phyloP scores from a whole-genome alignment of 495 filamentous ascomycete genomes.

The Xylaria grammica region DNA sequence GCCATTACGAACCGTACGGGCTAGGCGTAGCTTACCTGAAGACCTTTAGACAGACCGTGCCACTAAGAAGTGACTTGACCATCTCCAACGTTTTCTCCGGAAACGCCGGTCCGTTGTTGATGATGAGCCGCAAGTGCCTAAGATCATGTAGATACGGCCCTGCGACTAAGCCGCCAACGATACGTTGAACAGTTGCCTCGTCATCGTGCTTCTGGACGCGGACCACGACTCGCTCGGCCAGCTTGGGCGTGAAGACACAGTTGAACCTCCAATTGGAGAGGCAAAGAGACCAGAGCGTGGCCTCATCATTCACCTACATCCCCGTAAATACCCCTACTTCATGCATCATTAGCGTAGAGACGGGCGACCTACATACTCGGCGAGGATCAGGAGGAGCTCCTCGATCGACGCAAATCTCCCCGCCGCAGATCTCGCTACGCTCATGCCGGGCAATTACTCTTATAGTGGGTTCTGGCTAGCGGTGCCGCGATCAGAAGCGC shows the following conservation, averaged over 20 bases:
- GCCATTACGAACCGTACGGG: background rate
- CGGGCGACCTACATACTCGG: conserved; percentile 4
- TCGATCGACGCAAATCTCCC: conserved; percentile 16
- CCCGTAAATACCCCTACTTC: background rate
- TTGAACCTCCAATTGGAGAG: conserved; percentile 11
- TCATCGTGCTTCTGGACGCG: conserved; percentile 1
- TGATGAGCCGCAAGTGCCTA: background rate
- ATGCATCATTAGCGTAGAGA: background rate
- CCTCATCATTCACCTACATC: background rate
- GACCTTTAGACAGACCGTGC: background rate
- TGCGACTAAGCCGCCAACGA: background rate
- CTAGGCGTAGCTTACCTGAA: conserved; percentile 11
- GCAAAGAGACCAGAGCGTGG: conserved; percentile 9
- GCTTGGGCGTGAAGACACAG: conserved; percentile 9
- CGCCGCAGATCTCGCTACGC: background rate
- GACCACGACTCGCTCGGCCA: background rate
- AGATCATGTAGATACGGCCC: conserved; percentile 17
- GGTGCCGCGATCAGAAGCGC: too few species aligned
- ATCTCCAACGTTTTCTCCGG: background rate
- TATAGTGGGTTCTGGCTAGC: background rate
- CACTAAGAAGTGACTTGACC: background rate
- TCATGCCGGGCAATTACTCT: background rate
- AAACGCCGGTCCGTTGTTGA: background rate
- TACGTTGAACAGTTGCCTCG: background rate
- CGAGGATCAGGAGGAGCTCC: conserved; percentile 17